Evolutionary conservation across 2,329 filamentous ascomycete species (phyloP), one percentile per base, ranked within the genome.

Genomic region (Fusarium ambrosium): DNA sequence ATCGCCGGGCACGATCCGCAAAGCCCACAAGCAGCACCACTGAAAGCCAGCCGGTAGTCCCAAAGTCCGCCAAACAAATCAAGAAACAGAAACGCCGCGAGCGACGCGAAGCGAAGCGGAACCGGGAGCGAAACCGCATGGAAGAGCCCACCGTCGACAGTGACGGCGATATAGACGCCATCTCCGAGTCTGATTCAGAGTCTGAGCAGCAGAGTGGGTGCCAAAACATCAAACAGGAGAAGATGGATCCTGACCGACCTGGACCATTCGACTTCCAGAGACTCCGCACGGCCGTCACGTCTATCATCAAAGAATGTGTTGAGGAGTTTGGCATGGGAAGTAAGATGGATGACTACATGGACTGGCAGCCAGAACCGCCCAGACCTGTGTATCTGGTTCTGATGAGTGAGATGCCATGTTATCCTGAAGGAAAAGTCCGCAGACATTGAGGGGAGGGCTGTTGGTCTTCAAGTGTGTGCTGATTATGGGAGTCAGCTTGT

Each of bases 361-460:
- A 71, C 22, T 76, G 74, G 69, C 71, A 76, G 22, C 48, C 72
- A 7, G 71, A 74, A 29, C 71, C 65, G 4, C 67, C 64, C 2
- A 76, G 24, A 2, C 62, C 29, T n/a, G 69, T 76, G 4, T 58
- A 68, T 45, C 14, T 76, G n/a, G 71, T 76, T 9, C 56, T 61
- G 4, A 63, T 20, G 22, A 16, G 2, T 4, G 68, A 76, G 59
- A 27, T 69, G n/a, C 64, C 65, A 14, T 74, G 53, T 2, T 74
- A 74, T 65, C 62, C 41, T 16, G 43, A 65, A 7, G 60, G 39
- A 10, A 60, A n/a, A 9, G 55, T 65, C 5, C 5, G 20, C 11
- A 43, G 34, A 32, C 62, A 65, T 8, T 64, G 63, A 41, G 11
- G 32, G 32, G 64, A 29, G 43, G 34, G 14, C 7, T 55, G 36